phyloP scores from a whole-genome alignment of 306 rosid species.

The Corylus avellana region DNA sequence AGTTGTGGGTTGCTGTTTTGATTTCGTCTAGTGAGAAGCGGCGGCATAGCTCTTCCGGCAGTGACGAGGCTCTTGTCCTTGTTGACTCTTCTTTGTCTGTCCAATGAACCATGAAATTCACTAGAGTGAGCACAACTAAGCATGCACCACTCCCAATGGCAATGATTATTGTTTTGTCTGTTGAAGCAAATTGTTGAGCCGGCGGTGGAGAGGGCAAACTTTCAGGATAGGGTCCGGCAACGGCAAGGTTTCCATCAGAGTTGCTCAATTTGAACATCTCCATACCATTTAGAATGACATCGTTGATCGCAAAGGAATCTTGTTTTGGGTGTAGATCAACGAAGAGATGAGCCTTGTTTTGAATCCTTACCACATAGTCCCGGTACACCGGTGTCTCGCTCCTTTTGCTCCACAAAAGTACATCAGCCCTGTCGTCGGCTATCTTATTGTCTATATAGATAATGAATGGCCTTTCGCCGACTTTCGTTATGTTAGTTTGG shows the following conservation, averaged over 20 bases:
- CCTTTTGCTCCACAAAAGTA: fast-evolving
- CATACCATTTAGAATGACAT: conserved; percentile 26
- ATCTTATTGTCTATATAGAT: background rate
- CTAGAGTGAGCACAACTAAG: background rate
- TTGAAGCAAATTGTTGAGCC: background rate
- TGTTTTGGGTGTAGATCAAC: background rate
- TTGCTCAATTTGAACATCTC: conserved; percentile 33
- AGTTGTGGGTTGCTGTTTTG: conserved; percentile 28
- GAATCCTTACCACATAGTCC: background rate
- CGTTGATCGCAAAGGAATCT: no score
- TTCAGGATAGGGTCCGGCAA: background rate
- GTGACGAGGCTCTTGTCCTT: background rate
- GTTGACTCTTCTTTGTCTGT: no score
- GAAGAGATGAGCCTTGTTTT: background rate
- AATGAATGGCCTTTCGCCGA: fast-evolving
- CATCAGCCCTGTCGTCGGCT: fast-evolving
- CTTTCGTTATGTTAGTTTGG: background rate
- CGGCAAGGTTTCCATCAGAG: conserved; percentile 6
- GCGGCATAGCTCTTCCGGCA: conserved; percentile 3
- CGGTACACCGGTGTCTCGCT: background rate
- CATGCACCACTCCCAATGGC: background rate
- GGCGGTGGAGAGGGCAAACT: background rate
- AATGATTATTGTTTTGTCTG: background rate
- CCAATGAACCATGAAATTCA: background rate
- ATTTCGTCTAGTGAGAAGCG: conserved; percentile 22